These are phyloP conservation scores for Phanerochaete sordida DNA, from an alignment of 768 basidiomycete genomes.

Conservation along the genomic window DNA sequence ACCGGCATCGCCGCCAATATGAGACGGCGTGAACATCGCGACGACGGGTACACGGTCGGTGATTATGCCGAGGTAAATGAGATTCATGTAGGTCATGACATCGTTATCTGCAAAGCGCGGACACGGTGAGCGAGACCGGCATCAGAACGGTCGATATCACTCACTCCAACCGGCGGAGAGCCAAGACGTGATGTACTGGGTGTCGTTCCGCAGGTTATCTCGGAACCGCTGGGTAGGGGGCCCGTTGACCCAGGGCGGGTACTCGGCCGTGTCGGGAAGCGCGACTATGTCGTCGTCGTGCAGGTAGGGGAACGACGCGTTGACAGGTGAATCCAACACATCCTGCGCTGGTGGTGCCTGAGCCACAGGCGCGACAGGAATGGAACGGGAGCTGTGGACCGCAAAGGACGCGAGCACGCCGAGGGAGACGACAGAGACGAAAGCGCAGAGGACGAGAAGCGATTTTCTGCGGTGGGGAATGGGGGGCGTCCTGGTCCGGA, in stretches of 20 bases:
- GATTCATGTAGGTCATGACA: slow-evolving; percentile 57
- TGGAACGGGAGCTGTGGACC: not conserved
- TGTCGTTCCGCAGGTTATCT: slow-evolving; percentile 61
- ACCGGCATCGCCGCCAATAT: slow-evolving; percentile 32
- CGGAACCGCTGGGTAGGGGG: slow-evolving; percentile 55
- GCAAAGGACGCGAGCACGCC: slow-evolving; percentile 13
- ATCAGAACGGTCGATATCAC: slow-evolving; percentile 7
- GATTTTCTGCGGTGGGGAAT: not conserved
- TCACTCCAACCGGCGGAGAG: slow-evolving; percentile 70
- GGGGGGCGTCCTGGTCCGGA: not conserved
- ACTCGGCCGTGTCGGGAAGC: not conserved
- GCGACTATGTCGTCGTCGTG: not conserved
- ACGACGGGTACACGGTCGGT: slow-evolving; percentile 38
- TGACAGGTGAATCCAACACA: not conserved
- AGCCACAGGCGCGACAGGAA: not conserved
- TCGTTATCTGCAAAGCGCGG: slow-evolving; percentile 54
- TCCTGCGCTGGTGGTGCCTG: not conserved
- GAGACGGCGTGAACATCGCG: slow-evolving; percentile 37
- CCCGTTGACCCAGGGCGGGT: slow-evolving; percentile 34
- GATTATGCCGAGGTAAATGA: slow-evolving; percentile 38
- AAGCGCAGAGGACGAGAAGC: slow-evolving; percentile 16
- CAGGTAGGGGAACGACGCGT: not conserved
- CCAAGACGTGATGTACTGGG: slow-evolving; percentile 71
- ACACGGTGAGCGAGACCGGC: not conserved
- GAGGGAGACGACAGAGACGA: slow-evolving; percentile 29